phyloP scores from a whole-genome alignment of 1,284 basidiomycete genomes.

The Caloboletus firmus region DNA sequence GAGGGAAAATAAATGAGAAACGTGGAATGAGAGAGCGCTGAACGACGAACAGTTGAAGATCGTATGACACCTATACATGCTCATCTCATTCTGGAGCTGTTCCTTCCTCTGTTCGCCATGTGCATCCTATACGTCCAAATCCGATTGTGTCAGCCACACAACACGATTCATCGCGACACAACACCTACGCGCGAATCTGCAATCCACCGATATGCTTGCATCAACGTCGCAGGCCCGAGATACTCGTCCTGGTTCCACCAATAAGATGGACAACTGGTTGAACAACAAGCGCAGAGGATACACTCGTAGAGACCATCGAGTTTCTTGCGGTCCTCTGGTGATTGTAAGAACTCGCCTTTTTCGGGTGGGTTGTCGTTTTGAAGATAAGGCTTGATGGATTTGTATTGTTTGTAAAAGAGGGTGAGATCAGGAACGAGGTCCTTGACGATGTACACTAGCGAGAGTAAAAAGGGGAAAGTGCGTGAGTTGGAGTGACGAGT shows the following conservation, averaged over 20 bases:
- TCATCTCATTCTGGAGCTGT: constrained; percentile 93
- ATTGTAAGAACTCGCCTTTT: constrained; percentile 86
- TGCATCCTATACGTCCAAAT: constrained; percentile 58
- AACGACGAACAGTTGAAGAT: constrained; percentile 86
- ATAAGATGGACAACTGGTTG: constrained; percentile 93
- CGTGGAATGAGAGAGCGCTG: background rate
- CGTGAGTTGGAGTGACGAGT: background rate
- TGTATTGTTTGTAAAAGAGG: constrained; percentile 99
- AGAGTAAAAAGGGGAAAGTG: background rate
- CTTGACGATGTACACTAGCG: constrained; percentile 96
- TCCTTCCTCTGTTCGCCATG: constrained; percentile 84
- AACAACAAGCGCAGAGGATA: constrained; percentile 93
- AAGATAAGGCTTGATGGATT: constrained; percentile 95
- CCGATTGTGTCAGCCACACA: background rate
- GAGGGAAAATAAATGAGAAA: background rate
- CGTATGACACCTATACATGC: constrained; percentile 90
- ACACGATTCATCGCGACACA: background rate
- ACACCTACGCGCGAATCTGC: constrained; percentile 85
- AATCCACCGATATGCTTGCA: constrained; percentile 97
- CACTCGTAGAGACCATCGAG: constrained; percentile 98
- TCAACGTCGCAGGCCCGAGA: constrained; percentile 93
- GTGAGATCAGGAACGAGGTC: constrained; percentile 92
- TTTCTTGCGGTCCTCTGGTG: constrained; percentile 89
- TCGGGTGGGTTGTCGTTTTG: constrained; percentile 90
- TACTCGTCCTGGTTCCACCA: constrained; percentile 99